Percentiles rank a stretch among this genome's conserved stretches.
These are phyloP conservation scores for Zancudomyces culisetae DNA, from an alignment of 371 early-diverging fungal genomes.

Conservation along the genomic window DNA sequence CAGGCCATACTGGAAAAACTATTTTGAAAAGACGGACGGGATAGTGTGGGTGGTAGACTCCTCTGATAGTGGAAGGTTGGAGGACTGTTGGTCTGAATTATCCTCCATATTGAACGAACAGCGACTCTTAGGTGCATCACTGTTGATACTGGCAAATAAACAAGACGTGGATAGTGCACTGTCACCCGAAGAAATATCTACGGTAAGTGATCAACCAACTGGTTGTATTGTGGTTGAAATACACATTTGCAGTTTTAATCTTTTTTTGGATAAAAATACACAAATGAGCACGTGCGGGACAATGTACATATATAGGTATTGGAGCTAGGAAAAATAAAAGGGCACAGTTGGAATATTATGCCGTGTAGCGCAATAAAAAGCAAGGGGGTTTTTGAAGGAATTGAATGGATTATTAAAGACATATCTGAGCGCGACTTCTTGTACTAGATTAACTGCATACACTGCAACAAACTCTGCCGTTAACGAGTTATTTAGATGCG, in stretches of 20 bases:
- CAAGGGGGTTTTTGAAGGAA: slow-evolving; percentile 59
- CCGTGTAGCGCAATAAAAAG: slow-evolving; percentile 84
- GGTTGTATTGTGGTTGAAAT: no score
- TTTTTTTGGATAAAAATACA: no score
- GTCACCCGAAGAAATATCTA: slow-evolving; percentile 42
- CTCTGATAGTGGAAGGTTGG: slow-evolving; percentile 62
- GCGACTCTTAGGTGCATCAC: slow-evolving; percentile 77
- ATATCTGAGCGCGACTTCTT: slow-evolving; percentile 21
- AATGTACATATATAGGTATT: slow-evolving; percentile 44
- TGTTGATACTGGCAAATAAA: slow-evolving; percentile 90
- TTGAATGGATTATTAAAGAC: slow-evolving; percentile 87
- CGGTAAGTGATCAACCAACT: slow-evolving; percentile 3
- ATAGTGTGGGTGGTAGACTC: slow-evolving; percentile 98
- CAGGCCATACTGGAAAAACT: slow-evolving; percentile 97
- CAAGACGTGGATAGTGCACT: slow-evolving; percentile 82
- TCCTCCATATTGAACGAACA: slow-evolving; percentile 63
- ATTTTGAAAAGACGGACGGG: slow-evolving; percentile 97
- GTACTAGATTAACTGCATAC: background rate
- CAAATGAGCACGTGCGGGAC: no score
- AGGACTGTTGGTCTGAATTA: slow-evolving; percentile 68
- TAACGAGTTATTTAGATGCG: no score
- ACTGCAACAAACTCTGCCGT: no score
- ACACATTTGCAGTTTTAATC: no score
- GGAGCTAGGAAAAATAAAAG: slow-evolving; percentile 46
- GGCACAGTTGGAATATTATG: slow-evolving; percentile 83